Conservation (phyloP, 2,329 filamentous ascomycete genomes). For the Xylariaceae sp. region DNA sequence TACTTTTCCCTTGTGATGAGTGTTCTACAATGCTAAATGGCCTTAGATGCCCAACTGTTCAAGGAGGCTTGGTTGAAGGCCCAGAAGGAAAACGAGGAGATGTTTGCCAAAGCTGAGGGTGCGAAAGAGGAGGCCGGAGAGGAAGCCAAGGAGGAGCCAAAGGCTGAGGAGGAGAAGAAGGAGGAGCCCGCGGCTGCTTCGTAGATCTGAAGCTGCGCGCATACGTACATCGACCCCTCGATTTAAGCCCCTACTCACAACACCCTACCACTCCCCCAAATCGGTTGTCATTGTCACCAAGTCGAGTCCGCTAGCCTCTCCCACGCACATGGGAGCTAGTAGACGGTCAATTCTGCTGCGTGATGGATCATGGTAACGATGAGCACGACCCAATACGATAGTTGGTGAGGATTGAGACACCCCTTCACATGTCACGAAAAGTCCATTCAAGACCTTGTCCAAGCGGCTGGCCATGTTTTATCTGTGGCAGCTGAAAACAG, state of each 20-base stretch:
- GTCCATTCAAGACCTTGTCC: too few relatives aligned
- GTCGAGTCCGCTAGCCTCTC: background rate
- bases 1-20: constrained; percentile 17
- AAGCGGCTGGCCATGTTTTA: too few relatives aligned
- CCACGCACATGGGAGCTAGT: constrained; percentile 10
- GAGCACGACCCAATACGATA: constrained; percentile 13
- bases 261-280: background rate
- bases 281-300: too few relatives aligned
- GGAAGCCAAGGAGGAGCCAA: constrained; percentile 23
- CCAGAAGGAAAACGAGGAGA: constrained; percentile 88
- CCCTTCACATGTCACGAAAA: constrained; percentile 20
- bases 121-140: constrained; percentile 26
- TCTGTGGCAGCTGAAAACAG: constrained; percentile 24
- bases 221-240: background rate
- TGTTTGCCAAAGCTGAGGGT: constrained; percentile 54
- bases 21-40: constrained; percentile 20
- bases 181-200: constrained; percentile 15
- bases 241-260: background rate
- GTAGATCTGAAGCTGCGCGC: background rate
- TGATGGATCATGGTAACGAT: constrained; percentile 19
- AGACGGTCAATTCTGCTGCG: constrained; percentile 6
- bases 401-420: constrained; percentile 18
- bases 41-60: constrained; percentile 89
- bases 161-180: constrained; percentile 22
- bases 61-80: constrained; percentile 97